These are phyloP conservation scores for Spinellus fusiger DNA, from an alignment of 192 early-diverging fungal species.

Conservation along the genomic window DNA sequence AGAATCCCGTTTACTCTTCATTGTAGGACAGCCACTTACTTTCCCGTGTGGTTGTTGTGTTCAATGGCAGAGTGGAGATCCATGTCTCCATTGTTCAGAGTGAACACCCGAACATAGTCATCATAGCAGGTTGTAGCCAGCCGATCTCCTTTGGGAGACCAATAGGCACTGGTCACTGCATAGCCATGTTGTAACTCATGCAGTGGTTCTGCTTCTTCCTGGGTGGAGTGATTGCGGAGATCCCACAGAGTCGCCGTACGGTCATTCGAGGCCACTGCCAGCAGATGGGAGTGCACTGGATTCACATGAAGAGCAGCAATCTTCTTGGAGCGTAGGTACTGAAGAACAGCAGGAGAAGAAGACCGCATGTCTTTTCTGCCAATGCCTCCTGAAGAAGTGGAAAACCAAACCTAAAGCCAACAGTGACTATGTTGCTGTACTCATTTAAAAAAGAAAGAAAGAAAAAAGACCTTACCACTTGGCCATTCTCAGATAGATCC, in stretches of 20 bases:
- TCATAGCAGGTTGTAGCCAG: conserved; percentile 54
- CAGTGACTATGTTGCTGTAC: neutral
- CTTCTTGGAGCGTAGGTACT: conserved; percentile 46
- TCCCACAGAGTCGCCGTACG: conserved; percentile 60
- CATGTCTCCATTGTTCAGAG: neutral
- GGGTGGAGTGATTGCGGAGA: conserved; percentile 36
- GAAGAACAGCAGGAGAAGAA: neutral
- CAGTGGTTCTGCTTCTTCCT: conserved; percentile 25
- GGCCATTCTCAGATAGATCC: conserved; percentile 29
- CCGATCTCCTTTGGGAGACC: conserved; percentile 54
- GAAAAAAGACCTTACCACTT: neutral
- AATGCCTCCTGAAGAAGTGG: conserved; percentile 45
- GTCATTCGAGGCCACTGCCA: conserved; percentile 49
- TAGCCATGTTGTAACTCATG: conserved; percentile 39
- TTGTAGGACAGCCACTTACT: conserved; percentile 4
- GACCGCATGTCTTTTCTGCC: conserved; percentile 47
- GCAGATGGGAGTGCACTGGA: conserved; percentile 36
- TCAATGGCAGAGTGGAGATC: conserved; percentile 23
- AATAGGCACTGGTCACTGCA: conserved; percentile 58
- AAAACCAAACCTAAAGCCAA: conserved; percentile 39
- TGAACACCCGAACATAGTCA: conserved; percentile 47
- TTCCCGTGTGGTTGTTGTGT: conserved; percentile 61
- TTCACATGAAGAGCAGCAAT: conserved; percentile 58
- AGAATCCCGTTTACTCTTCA: neutral
- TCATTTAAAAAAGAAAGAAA: neutral